A percentile compares a stretch with the other conserved stretches of the same genome.
Evolutionary conservation across 495 filamentous ascomycete genomes (phyloP).

Genomic region (Hypoxylon lenormandii): DNA sequence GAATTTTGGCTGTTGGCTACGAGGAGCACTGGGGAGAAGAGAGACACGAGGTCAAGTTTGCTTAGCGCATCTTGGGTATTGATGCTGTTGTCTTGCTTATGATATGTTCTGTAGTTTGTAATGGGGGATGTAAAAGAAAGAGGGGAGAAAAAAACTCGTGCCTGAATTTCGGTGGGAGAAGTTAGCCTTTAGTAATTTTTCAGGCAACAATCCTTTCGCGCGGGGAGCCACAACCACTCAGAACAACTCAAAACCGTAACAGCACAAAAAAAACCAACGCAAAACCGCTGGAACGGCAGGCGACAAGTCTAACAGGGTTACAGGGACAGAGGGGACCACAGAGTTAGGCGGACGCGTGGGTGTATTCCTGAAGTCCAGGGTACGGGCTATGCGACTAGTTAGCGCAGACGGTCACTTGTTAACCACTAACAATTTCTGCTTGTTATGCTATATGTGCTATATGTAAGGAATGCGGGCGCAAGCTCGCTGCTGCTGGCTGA

Average conservation of each 20-base stretch:
- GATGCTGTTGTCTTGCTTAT: conserved; percentile 36
- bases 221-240: neutral
- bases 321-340: no score
- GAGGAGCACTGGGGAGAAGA: conserved; percentile 32
- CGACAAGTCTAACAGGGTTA: neutral
- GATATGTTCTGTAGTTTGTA: conserved; percentile 32
- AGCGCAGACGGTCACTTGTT: conserved; percentile 35
- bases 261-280: neutral
- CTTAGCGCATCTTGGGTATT: conserved; percentile 56
- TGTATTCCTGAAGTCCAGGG: conserved; percentile 37
- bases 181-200: conserved; percentile 51
- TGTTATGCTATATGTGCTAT: conserved; percentile 9
- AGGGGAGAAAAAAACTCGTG: conserved; percentile 27
- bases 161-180: conserved; percentile 44
- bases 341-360: conserved; percentile 31
- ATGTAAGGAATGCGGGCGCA: conserved; percentile 19
- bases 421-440: conserved; percentile 51
- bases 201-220: conserved; percentile 47
- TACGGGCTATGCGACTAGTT: conserved; percentile 26
- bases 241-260: neutral
- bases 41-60: conserved; percentile 45
- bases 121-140: conserved; percentile 25
- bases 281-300: neutral
- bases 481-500: conserved; percentile 27
- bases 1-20: conserved; percentile 60